Evolutionary conservation across 768 basidiomycete species (phyloP).

Genomic region (Serendipita sp.): DNA sequence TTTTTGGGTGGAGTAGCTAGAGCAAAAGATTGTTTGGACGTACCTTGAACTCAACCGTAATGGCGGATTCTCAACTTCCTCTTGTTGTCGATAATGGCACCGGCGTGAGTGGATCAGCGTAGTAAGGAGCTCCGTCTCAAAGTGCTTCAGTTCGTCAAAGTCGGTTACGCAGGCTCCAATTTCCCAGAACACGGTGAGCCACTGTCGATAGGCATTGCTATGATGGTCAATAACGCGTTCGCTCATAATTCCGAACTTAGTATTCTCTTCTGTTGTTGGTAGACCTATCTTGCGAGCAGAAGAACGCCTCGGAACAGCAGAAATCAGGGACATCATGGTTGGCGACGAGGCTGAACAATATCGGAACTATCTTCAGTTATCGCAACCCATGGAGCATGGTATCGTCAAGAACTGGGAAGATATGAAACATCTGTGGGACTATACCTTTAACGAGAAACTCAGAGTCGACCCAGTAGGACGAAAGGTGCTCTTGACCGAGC

Average conservation of each 20-base stretch:
- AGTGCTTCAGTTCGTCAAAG: constrained; percentile 68
- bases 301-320: constrained; percentile 71
- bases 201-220: neutral
- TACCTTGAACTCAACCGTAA: constrained; percentile 1
- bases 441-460: constrained; percentile 94
- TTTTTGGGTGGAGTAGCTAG: too few species aligned
- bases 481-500: constrained; percentile 91
- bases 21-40: too few species aligned
- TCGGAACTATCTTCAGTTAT: constrained; percentile 89
- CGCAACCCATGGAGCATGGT: constrained; percentile 98
- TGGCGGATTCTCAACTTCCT: constrained; percentile 20
- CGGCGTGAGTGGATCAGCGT: constrained; percentile 37
- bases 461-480: constrained; percentile 69
- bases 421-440: constrained; percentile 97
- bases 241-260: constrained; percentile 23
- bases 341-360: constrained; percentile 92
- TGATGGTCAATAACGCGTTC: neutral
- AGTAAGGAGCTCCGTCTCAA: neutral
- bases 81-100: constrained; percentile 83
- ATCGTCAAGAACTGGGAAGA: constrained; percentile 99
- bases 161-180: constrained; percentile 82
- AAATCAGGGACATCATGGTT: constrained; percentile 96
- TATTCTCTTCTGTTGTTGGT: constrained; percentile 93
- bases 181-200: constrained; percentile 79
- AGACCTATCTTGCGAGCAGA: constrained; percentile 95